phyloP scores from a whole-genome alignment of 1,139 yeast genomes.

The Diutina scorzettiae region DNA sequence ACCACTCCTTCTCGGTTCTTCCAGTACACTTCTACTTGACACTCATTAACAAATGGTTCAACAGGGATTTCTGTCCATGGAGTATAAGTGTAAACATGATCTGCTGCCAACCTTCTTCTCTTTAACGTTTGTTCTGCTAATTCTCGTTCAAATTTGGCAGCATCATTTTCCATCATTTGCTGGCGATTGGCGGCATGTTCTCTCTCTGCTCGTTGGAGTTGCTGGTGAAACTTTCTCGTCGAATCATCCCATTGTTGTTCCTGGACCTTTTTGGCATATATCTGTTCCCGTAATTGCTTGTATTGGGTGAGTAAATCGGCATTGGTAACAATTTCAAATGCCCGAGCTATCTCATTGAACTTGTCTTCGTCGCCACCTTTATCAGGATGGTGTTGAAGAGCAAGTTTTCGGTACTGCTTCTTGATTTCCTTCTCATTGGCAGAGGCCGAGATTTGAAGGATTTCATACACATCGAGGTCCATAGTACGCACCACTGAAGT shows the following conservation, averaged over 20 bases:
- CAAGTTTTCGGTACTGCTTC: conserved; percentile 13
- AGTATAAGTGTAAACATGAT: too few species aligned
- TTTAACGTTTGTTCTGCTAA: background rate
- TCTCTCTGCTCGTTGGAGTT: conserved; percentile 8
- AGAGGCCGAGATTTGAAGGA: background rate
- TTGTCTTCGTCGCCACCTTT: conserved; percentile 26
- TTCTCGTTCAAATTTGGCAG: background rate
- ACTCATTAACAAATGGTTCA: background rate
- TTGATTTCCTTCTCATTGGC: conserved; percentile 13
- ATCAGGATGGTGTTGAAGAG: conserved; percentile 30
- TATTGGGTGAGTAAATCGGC: conserved; percentile 20
- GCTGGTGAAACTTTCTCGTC: conserved; percentile 8
- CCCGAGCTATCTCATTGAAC: conserved; percentile 27
- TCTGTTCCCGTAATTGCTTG: conserved; percentile 17
- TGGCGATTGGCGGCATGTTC: background rate
- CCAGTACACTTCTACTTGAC: conserved; percentile 24
- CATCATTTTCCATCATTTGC: background rate
- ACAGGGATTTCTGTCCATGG: conserved; percentile 14
- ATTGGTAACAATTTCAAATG: conserved; percentile 29
- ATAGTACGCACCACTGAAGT: too few species aligned
- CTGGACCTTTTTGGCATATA: background rate
- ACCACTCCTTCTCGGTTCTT: conserved; percentile 24
- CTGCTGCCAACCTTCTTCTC: background rate
- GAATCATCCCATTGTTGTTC: background rate
- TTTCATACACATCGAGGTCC: background rate